Conservation (phyloP, 177 flowering plant species). For the Vitis hybrid region DNA sequence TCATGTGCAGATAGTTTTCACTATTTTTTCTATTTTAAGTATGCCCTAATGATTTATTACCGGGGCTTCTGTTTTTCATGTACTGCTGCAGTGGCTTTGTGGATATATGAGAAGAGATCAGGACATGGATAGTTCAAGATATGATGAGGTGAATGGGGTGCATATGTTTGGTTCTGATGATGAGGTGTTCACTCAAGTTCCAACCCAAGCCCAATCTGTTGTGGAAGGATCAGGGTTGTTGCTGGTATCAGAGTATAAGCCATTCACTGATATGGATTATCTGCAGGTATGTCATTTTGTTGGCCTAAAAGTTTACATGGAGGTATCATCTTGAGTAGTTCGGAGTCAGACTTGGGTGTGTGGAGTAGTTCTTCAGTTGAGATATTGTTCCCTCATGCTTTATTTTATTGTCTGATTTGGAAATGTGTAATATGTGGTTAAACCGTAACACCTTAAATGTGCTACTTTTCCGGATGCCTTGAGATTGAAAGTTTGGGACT, state of each 20-base stretch:
- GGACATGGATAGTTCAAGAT: constrained; percentile 26
- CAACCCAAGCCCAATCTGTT: constrained; percentile 76
- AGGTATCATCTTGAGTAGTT: too few species aligned
- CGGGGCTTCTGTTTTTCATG: constrained; percentile 58
- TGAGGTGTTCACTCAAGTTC: constrained; percentile 49
- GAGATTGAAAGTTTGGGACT: too few species aligned
- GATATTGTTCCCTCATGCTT: too few species aligned
- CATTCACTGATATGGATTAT: constrained; percentile 81
- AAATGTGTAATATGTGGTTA: too few species aligned
- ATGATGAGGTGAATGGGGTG: constrained; percentile 30
- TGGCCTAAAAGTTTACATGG: too few species aligned
- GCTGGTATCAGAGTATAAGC: constrained; percentile 61
- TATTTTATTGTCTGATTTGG: too few species aligned
- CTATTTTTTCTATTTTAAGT: too few species aligned
- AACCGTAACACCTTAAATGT: too few species aligned
- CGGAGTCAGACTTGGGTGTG: too few species aligned
- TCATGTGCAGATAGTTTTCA: constrained; percentile 51
- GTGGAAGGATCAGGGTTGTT: constrained; percentile 71
- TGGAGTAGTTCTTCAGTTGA: too few species aligned
- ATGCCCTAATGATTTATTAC: constrained; percentile 56
- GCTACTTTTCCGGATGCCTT: too few species aligned
- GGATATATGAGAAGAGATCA: constrained; percentile 41
- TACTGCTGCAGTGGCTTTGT: constrained; percentile 72
- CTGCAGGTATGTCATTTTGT: constrained; percentile 56
- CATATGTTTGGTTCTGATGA: constrained; percentile 71